Evolutionary conservation across 306 rosid genomes (phyloP).

Genomic region (Casuarina equisetifolia): DNA sequence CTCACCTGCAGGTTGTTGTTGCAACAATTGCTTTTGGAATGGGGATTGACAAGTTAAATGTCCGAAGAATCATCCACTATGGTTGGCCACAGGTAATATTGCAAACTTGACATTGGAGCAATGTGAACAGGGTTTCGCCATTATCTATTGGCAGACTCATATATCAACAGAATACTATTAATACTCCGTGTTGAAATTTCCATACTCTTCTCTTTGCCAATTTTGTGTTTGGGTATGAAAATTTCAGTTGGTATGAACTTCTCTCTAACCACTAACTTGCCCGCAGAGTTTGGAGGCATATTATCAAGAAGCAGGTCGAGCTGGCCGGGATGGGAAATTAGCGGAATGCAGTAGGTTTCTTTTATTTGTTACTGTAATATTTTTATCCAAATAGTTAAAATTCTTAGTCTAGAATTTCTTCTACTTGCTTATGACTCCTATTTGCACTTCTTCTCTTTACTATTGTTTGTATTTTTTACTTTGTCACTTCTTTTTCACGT

Average conservation of each 20-base stretch:
- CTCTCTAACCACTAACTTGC: conserved; percentile 24
- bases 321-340: conserved; percentile 92
- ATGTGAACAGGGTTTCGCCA: conserved; percentile 14
- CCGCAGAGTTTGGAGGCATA: conserved; percentile 92
- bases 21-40: conserved; percentile 98
- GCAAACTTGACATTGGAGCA: conserved; percentile 14
- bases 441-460: neutral
- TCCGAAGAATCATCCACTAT: conserved; percentile 89
- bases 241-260: neutral
- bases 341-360: conserved; percentile 78
- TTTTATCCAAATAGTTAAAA: conserved; percentile 7
- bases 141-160: conserved; percentile 19
- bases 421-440: neutral
- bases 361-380: conserved; percentile 3
- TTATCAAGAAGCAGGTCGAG: conserved; percentile 98
- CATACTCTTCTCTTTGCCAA: neutral
- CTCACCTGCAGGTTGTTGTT: conserved; percentile 71
- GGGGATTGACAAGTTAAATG: conserved; percentile 94
- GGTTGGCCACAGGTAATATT: conserved; percentile 96
- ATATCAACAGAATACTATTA: neutral
- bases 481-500: conserved; percentile 18
- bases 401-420: neutral
- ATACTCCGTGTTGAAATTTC: neutral
- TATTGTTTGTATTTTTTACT: neutral
- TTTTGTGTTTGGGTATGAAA: neutral